These are phyloP conservation scores for Elongisporangium anandrum DNA, from an alignment of 352 stramenopile genomes.

Conservation along the genomic window DNA sequence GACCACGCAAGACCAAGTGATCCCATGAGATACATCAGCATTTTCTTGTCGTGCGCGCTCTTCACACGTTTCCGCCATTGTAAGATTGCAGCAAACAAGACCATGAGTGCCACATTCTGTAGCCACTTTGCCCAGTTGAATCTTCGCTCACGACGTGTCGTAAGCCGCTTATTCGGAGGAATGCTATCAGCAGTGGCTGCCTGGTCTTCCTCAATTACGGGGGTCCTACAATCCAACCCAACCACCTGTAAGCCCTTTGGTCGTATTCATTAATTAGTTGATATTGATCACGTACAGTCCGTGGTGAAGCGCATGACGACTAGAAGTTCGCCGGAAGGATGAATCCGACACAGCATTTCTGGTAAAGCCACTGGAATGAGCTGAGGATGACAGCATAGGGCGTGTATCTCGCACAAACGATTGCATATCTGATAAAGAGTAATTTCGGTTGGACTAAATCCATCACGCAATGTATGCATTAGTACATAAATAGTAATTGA, in stretches of 20 bases:
- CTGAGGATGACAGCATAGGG: constrained; percentile 47
- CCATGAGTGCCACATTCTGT: constrained; percentile 30
- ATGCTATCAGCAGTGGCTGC: constrained; percentile 8
- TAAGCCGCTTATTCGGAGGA: constrained; percentile 1
- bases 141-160: constrained; percentile 11
- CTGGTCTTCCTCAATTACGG: constrained; percentile 69
- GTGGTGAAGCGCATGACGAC: constrained; percentile 47
- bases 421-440: constrained; percentile 84
- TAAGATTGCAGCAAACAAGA: constrained; percentile 33
- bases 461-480: background rate
- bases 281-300: constrained; percentile 31
- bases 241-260: constrained; percentile 1
- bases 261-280: background rate
- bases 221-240: constrained; percentile 22
- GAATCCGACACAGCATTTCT: constrained; percentile 39
- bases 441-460: constrained; percentile 71
- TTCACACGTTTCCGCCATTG: constrained; percentile 46
- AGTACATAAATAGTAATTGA: background rate
- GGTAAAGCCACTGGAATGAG: constrained; percentile 24
- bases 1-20: constrained; percentile 61
- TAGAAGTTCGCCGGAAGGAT: constrained; percentile 47
- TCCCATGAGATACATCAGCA: constrained; percentile 58
- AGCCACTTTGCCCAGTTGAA: constrained; percentile 31
- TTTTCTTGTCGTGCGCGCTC: constrained; percentile 42
- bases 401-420: constrained; percentile 57